These are phyloP conservation scores for Noccaea caerulescens DNA, from an alignment of 345 rosid species.

Conservation along the genomic window DNA sequence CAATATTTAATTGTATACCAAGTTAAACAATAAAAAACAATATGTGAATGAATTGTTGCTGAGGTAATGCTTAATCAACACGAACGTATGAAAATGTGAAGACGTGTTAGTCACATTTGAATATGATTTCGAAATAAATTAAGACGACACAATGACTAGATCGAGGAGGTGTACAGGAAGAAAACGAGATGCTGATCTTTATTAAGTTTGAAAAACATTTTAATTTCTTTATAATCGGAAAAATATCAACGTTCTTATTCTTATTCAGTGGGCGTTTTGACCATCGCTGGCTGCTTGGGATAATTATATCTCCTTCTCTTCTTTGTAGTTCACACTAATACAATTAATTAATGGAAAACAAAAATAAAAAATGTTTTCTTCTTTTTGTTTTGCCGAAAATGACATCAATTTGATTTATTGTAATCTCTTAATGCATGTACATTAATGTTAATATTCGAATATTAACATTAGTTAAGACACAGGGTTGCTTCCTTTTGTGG, in stretches of 20 bases:
- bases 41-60: not conserved
- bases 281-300: not conserved
- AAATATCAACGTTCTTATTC: not conserved
- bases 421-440: too few relatives aligned
- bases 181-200: slow-evolving; percentile 4
- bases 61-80: slow-evolving; percentile 15
- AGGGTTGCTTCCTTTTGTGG: too few relatives aligned
- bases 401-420: too few relatives aligned
- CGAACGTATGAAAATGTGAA: slow-evolving; percentile 4
- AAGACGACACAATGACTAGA: slow-evolving; percentile 8
- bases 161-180: not conserved
- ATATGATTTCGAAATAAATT: not conserved
- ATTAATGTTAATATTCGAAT: too few relatives aligned
- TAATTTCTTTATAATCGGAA: not conserved
- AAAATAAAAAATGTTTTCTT: not conserved
- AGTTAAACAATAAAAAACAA: not conserved
- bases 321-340: not conserved
- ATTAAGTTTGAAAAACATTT: not conserved
- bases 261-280: not conserved
- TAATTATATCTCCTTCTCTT: not conserved
- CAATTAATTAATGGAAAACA: not conserved
- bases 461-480: too few relatives aligned
- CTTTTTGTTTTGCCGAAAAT: not conserved
- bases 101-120: slow-evolving; percentile 13
- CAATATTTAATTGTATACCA: not conserved